These are phyloP conservation scores for Neonectria sp. DNA, from an alignment of 2,329 filamentous ascomycete genomes.

Conservation along the genomic window DNA sequence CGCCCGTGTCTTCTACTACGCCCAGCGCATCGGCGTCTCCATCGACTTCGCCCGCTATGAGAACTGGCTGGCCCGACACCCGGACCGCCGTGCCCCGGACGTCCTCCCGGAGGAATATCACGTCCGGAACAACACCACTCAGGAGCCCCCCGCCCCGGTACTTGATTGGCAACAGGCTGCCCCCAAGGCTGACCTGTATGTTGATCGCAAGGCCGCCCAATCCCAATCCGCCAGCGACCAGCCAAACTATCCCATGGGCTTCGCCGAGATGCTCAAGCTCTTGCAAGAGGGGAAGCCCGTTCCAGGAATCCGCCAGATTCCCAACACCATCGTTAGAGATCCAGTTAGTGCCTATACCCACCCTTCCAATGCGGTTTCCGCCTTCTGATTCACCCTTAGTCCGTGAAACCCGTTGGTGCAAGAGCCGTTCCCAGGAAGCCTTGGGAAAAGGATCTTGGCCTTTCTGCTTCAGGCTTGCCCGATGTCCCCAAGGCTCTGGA, in stretches of 20 bases:
- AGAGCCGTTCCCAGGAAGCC: constrained; percentile 72
- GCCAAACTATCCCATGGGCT: constrained; percentile 84
- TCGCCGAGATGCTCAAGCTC: constrained; percentile 88
- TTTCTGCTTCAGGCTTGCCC: constrained; percentile 34
- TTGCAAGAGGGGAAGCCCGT: constrained; percentile 87
- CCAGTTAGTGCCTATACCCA: constrained; percentile 66
- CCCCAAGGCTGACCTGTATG: constrained; percentile 62
- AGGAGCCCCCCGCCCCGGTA: constrained; percentile 22
- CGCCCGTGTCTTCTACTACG: constrained; percentile 78
- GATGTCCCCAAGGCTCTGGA: constrained; percentile 50
- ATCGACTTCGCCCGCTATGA: constrained; percentile 80
- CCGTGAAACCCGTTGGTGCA: constrained; percentile 64
- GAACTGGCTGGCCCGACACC: constrained; percentile 67
- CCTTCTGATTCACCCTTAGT: constrained; percentile 50
- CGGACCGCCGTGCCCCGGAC: constrained; percentile 53
- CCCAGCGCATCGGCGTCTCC: constrained; percentile 62
- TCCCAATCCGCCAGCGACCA: constrained; percentile 53
- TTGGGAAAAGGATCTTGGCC: constrained; percentile 78
- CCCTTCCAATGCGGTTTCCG: background rate
- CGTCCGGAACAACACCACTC: constrained; percentile 25
- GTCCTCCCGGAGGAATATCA: constrained; percentile 55
- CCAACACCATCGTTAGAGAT: constrained; percentile 81
- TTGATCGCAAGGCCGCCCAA: constrained; percentile 55
- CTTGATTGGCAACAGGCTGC: constrained; percentile 66
- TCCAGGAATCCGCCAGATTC: constrained; percentile 90